Percentiles rank a stretch among this genome's conserved stretches.
These are phyloP conservation scores for Penicillium malachiteum DNA, from an alignment of 495 filamentous ascomycete genomes.

Conservation along the genomic window DNA sequence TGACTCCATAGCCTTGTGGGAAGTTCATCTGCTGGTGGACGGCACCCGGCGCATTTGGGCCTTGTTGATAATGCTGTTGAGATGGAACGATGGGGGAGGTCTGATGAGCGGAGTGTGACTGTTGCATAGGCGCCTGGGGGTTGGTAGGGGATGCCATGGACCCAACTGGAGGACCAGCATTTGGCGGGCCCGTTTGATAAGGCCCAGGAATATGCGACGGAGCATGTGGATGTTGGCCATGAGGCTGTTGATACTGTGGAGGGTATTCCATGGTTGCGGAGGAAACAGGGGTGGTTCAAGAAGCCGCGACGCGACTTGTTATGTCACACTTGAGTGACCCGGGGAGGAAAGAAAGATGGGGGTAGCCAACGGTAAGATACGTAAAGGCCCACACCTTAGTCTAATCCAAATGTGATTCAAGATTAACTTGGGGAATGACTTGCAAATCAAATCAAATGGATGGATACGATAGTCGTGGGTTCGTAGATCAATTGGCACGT, in stretches of 20 bases:
- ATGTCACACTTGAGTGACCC: slow-evolving; percentile 34
- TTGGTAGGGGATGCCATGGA: slow-evolving; percentile 54
- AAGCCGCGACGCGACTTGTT: slow-evolving; percentile 14
- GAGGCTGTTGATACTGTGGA: slow-evolving; percentile 55
- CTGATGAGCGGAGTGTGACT: slow-evolving; percentile 48
- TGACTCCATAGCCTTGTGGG: slow-evolving; percentile 50
- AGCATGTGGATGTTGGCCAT: slow-evolving; percentile 55
- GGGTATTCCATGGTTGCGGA: slow-evolving; percentile 52
- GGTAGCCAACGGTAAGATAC: not conserved
- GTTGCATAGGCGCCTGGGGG: slow-evolving; percentile 52
- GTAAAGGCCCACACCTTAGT: not conserved
- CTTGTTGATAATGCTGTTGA: slow-evolving; percentile 51
- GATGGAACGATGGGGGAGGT: slow-evolving; percentile 55
- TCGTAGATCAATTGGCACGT: no score
- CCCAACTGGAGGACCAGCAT: slow-evolving; percentile 44
- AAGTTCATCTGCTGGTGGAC: slow-evolving; percentile 55
- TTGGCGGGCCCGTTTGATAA: slow-evolving; percentile 48
- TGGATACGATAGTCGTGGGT: not conserved
- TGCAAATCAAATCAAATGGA: not conserved
- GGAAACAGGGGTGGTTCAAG: slow-evolving; percentile 1
- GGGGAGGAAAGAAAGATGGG: slow-evolving; percentile 6
- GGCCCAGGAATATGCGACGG: slow-evolving; percentile 49
- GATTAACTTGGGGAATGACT: not conserved
- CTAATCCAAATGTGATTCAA: slow-evolving; percentile 1
- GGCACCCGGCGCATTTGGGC: slow-evolving; percentile 45